Evolutionary conservation across 768 basidiomycete genomes (phyloP).

Genomic region (Phanerochaete sordida): DNA sequence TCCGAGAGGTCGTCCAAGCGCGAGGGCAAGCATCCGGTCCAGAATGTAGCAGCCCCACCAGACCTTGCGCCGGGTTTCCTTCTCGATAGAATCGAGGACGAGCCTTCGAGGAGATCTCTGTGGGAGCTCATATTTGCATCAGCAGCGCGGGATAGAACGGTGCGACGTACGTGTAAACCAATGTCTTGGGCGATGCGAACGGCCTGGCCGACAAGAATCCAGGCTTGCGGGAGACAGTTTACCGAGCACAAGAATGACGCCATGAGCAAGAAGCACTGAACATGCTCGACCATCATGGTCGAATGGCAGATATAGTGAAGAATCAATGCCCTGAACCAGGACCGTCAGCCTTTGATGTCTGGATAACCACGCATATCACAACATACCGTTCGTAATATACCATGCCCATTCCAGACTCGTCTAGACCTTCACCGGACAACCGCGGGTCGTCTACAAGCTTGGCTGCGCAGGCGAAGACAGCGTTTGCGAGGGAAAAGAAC

Average conservation of each 20-base stretch:
- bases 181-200: conserved; percentile 88
- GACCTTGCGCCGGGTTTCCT: conserved; percentile 85
- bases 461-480: conserved; percentile 88
- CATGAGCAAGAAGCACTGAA: conserved; percentile 87
- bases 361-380: background rate
- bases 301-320: conserved; percentile 91
- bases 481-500: conserved; percentile 80
- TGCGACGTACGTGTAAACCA: conserved; percentile 76
- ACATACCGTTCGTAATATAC: conserved; percentile 82
- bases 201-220: conserved; percentile 90
- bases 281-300: conserved; percentile 80
- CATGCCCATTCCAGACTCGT: conserved; percentile 88
- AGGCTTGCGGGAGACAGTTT: conserved; percentile 92
- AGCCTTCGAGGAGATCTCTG: conserved; percentile 84
- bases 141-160: conserved; percentile 3
- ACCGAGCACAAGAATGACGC: conserved; percentile 90
- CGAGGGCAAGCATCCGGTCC: conserved; percentile 89
- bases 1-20: conserved; percentile 84
- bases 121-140: conserved; percentile 11
- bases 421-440: conserved; percentile 51
- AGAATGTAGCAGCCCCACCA: conserved; percentile 95
- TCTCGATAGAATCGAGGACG: conserved; percentile 67
- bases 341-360: background rate
- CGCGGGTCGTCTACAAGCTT: conserved; percentile 74
- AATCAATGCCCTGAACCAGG: conserved; percentile 65